A percentile compares a stretch with the other conserved stretches of the same genome.
phyloP scores from a whole-genome alignment of 106 monocot genomes.

The Dendrobium officinale region DNA sequence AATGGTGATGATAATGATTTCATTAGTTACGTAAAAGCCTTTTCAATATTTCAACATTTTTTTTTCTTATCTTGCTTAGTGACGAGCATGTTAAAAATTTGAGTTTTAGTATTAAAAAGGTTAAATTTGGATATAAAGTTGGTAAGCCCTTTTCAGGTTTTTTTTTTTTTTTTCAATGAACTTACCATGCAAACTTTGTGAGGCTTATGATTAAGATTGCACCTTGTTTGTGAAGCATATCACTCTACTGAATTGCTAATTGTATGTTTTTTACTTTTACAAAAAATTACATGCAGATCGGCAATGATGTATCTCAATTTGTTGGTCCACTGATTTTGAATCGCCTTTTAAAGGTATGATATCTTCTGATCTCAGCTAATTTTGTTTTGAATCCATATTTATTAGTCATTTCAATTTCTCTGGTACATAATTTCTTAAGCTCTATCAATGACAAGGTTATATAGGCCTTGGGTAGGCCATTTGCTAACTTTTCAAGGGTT shows the following conservation, averaged over 20 bases:
- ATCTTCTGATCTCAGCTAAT: not conserved
- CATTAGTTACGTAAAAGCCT: not conserved
- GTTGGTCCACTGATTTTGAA: conserved; percentile 84
- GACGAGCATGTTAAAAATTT: not conserved
- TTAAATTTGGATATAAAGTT: not conserved
- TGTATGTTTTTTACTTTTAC: not conserved
- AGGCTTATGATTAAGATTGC: not conserved
- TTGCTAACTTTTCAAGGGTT: not conserved
- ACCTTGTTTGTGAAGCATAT: conserved; percentile 1
- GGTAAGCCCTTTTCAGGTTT: not conserved
- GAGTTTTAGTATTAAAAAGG: not conserved
- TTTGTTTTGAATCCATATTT: not conserved
- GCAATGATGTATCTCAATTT: conserved; percentile 96
- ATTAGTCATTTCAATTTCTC: not conserved
- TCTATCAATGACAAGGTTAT: not conserved
- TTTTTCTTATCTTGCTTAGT: not conserved
- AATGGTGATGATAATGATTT: not conserved
- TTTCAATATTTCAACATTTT: not conserved
- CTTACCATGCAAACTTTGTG: not conserved
- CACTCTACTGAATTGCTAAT: not conserved
- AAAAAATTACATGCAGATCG: conserved; percentile 47
- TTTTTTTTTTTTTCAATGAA: not conserved
- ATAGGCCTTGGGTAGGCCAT: not conserved
- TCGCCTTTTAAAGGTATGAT: conserved; percentile 68
- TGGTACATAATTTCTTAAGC: not conserved